Conservation (phyloP, 306 rosid species). For the Luffa aegyptiaca region DNA sequence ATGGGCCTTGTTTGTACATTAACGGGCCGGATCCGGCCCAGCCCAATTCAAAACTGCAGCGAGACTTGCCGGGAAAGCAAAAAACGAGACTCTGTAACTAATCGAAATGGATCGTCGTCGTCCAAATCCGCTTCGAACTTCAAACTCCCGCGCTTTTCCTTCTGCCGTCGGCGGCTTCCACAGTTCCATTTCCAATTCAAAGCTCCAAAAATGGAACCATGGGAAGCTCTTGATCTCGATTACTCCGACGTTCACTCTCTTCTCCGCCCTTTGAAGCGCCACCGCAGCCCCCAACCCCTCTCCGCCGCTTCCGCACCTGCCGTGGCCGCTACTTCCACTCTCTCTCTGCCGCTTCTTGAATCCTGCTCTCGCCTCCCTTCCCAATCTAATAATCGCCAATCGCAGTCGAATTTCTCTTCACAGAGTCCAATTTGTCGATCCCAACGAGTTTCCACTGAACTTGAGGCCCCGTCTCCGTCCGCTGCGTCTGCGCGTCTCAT, state of each 20-base stretch:
- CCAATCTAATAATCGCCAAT: neutral
- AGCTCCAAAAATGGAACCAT: constrained; percentile 25
- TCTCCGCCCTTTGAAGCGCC: constrained; percentile 32
- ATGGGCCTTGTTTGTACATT: neutral
- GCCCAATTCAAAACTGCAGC: neutral
- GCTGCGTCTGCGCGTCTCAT: constrained; percentile 19
- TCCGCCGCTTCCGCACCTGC: neutral
- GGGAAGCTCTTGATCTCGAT: constrained; percentile 58
- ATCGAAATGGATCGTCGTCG: neutral
- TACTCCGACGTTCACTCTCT: constrained; percentile 39
- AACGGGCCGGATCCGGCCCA: neutral
- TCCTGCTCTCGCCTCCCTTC: constrained; percentile 11
- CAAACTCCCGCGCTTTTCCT: neutral
- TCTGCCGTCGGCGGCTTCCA: neutral
- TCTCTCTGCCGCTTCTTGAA: constrained; percentile 1
- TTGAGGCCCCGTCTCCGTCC: neutral
- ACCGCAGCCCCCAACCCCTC: neutral
- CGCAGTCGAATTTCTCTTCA: neutral
- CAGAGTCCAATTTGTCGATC: constrained; percentile 2
- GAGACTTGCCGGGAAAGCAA: neutral
- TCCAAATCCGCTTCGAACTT: neutral
- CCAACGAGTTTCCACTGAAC: neutral
- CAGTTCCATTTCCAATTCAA: neutral
- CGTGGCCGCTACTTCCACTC: neutral
- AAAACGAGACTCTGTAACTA: neutral